Conservation (phyloP, 768 basidiomycete species). For the Tylopilus subfusipes region DNA sequence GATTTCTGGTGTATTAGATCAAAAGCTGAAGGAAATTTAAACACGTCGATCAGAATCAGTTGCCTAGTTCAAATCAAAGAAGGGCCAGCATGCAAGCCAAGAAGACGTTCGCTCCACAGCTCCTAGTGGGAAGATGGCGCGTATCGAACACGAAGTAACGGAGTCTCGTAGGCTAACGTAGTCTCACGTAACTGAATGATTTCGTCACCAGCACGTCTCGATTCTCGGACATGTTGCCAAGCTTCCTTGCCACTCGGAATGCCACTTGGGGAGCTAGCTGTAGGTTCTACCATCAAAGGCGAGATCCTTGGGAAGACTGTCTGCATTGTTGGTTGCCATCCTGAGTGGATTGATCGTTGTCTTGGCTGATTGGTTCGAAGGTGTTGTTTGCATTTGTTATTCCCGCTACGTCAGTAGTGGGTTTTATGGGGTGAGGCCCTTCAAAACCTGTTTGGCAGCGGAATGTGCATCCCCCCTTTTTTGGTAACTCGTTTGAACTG, state of each 20-base stretch:
- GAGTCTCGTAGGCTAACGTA: slow-evolving; percentile 11
- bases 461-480: too few relatives aligned
- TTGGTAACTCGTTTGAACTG: too few relatives aligned
- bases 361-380: too few relatives aligned
- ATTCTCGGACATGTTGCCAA: not conserved
- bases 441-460: too few relatives aligned
- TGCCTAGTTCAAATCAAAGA: too few relatives aligned
- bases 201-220: not conserved
- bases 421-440: too few relatives aligned
- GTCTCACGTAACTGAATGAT: slow-evolving; percentile 4
- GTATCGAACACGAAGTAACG: not conserved
- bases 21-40: not conserved
- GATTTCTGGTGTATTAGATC: not conserved
- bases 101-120: slow-evolving; percentile 1
- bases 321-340: too few relatives aligned
- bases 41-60: slow-evolving; percentile 8
- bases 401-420: too few relatives aligned
- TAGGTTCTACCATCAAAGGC: not conserved
- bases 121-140: not conserved
- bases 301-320: too few relatives aligned
- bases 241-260: too few relatives aligned
- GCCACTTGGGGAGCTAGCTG: not conserved
- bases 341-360: too few relatives aligned
- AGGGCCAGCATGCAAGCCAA: not conserved
- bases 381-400: too few relatives aligned